Percentiles rank a stretch among this genome's conserved stretches.
phyloP scores from a whole-genome alignment of 257 asterid species.

The Craterostigma plantagineum region DNA sequence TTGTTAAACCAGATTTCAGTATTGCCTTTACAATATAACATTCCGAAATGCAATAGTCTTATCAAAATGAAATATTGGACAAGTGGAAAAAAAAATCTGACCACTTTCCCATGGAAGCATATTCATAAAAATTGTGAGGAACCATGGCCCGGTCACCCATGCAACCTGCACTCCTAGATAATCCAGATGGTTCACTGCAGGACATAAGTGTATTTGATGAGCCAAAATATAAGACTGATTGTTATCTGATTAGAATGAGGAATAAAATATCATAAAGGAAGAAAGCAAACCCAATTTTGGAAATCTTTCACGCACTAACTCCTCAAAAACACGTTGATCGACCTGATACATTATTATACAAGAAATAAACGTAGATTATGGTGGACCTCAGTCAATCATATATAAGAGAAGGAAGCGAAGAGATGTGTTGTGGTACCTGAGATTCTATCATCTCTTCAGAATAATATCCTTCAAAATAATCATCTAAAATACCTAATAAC shows the following conservation, averaged over 20 bases:
- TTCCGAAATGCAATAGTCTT: no score
- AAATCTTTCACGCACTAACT: conserved; percentile 81
- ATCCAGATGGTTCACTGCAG: conserved; percentile 94
- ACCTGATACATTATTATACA: conserved; percentile 64
- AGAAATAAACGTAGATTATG: conserved; percentile 5
- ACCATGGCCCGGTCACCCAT: conserved; percentile 98
- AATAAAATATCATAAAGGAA: conserved; percentile 5
- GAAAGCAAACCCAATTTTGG: conserved; percentile 68
- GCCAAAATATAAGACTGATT: no score
- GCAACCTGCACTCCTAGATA: conserved; percentile 97
- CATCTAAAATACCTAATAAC: conserved; percentile 77
- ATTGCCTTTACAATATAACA: no score
- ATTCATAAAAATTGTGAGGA: conserved; percentile 88
- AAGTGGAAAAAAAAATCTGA: conserved; percentile 30
- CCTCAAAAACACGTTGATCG: conserved; percentile 98
- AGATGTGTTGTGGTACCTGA: conserved; percentile 30
- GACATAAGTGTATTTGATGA: no score
- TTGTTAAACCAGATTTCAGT: neutral
- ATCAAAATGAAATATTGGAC: no score
- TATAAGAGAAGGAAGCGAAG: no score
- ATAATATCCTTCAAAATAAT: conserved; percentile 88
- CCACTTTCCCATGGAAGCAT: conserved; percentile 99
- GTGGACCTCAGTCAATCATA: neutral
- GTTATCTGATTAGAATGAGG: no score
- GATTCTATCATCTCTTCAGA: conserved; percentile 97